Evolutionary conservation across 176 grass and related monocot species (phyloP), one percentile per base, ranked within the genome.

Genomic region (Thinopyrum elongatum): DNA sequence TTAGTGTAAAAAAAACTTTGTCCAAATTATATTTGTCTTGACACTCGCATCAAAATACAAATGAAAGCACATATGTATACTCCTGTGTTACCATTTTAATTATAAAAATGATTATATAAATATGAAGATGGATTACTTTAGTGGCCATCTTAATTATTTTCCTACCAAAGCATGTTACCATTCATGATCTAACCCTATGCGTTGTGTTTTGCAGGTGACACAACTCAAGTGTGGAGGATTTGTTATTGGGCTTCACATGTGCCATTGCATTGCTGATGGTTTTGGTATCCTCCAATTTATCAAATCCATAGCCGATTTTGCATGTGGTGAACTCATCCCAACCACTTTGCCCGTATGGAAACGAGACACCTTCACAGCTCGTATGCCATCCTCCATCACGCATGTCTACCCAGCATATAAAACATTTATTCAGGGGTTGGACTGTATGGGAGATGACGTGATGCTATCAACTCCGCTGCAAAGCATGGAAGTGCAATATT

Each of bases 211-310:
- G 35, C 38, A 91, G 90, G 81, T 91, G n/a, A 88, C 90, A 16
- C 33, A 58, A 27, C 64, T 91, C 6, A 42, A 15, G 30, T 91
- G 90, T 64, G 75, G 90, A 16, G 90, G 90, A 22, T 91, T 91
- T 77, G 73, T 85, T 82, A 53, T 81, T 1, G 90, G 75, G 22
- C 42, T 85, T 58, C 90, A 88, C 27, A 68, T 85, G 35, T 88
- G 82, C 34, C 90, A 91, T 30, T 77, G 15, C 59, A 80, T 91
- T 44, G 85, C 81, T 3, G 89, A 91, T 72, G 89, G 74, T 25
- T 78, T 87, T 23, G 89, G 89, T 10, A 71, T 88, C 39, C 26
- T 61, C 5, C 89, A 91, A 7, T 84, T 91, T 76, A 12, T 91
- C 0, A 84, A 38, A n/a, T 62, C 81, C 4, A 4, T 91, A 11